Base-by-base conservation (phyloP, 2,329 filamentous ascomycete species). In the Ascochyta clinopodiicola region DNA sequence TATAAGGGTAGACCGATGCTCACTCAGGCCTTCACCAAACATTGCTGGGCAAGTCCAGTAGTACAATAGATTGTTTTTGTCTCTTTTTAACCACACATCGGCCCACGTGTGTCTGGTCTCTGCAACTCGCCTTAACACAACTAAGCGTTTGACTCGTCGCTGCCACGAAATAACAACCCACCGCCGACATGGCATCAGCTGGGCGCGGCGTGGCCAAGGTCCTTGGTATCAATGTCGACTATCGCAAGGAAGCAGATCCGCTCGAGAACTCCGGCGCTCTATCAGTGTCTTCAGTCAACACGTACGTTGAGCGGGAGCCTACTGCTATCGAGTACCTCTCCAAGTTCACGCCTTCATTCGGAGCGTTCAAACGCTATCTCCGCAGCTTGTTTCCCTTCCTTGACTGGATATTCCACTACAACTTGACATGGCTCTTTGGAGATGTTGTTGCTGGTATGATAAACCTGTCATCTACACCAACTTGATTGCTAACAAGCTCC, bases 381-480 rank as follows among this genome's bases (percentile, higher is more conserved):
- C 78, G 80, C 59, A 90, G 85, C 17, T 78, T 97, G 4, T 96
- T 99, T 64, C 95, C 95, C 0, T 97, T 97, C 74, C 75, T 89
- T n/a, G 82, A 86, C 24, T 99, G 95, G 95, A 94, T 97, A 51
- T 78, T 81, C 10, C 86, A 88, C 68, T 99, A 99, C 80, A 99
- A 99, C 72, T 15, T 88, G 12, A 88, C 92, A 79, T 99, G 95
- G 95, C 78, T 97, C 4, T 75, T 86, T 10, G 95, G 95, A 65
- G 95, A 99, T 77, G 76, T 97, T 42, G 87, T 98, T 55, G 94
- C 95, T 53, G 94, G 90, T 89, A 73, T 72, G 84, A 71, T 38
- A 15, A n/a, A 13, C n/a, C 2, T 2, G 36, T 32, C 17, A 3
- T 10, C 3, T 10, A 31, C 10, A 2, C 10, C 4, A 9, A 25